phyloP scores from a whole-genome alignment of 805 yeast genomes.

The Candida parachauliodes region DNA sequence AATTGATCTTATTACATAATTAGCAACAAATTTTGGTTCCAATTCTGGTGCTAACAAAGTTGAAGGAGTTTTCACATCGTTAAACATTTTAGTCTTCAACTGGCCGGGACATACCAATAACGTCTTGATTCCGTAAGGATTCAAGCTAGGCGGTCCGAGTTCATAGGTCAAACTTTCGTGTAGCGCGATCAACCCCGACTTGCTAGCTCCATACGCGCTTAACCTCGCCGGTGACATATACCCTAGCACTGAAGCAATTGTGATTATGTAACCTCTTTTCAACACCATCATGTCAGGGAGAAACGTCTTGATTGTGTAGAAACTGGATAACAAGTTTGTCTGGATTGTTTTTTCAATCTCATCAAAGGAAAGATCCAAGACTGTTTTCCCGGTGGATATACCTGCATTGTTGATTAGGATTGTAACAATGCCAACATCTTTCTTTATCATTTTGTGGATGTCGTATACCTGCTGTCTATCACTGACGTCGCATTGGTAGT shows the following conservation, averaged over 20 bases:
- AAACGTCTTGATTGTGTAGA: slow-evolving; percentile 65
- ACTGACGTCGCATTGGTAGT: slow-evolving; percentile 70
- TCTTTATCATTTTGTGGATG: slow-evolving; percentile 36
- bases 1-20: slow-evolving; percentile 50
- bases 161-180: slow-evolving; percentile 80
- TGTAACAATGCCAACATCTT: slow-evolving; percentile 57
- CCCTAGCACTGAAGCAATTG: slow-evolving; percentile 82
- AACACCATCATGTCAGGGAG: slow-evolving; percentile 65
- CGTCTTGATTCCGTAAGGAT: slow-evolving; percentile 57
- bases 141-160: slow-evolving; percentile 49
- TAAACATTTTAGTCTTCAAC: slow-evolving; percentile 70
- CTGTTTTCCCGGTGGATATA: slow-evolving; percentile 53
- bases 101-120: slow-evolving; percentile 87
- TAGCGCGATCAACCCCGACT: slow-evolving; percentile 78
- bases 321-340: slow-evolving; percentile 68
- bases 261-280: slow-evolving; percentile 72
- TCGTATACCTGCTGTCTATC: slow-evolving; percentile 41
- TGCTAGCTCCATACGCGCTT: slow-evolving; percentile 85
- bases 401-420: slow-evolving; percentile 87
- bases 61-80: slow-evolving; percentile 71
- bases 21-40: slow-evolving; percentile 65
- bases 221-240: slow-evolving; percentile 79
- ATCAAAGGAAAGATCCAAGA: slow-evolving; percentile 50
- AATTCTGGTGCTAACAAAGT: slow-evolving; percentile 77
- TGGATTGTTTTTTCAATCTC: slow-evolving; percentile 62